phyloP scores from a whole-genome alignment of 805 yeast species.

The Candida endomychidarum region DNA sequence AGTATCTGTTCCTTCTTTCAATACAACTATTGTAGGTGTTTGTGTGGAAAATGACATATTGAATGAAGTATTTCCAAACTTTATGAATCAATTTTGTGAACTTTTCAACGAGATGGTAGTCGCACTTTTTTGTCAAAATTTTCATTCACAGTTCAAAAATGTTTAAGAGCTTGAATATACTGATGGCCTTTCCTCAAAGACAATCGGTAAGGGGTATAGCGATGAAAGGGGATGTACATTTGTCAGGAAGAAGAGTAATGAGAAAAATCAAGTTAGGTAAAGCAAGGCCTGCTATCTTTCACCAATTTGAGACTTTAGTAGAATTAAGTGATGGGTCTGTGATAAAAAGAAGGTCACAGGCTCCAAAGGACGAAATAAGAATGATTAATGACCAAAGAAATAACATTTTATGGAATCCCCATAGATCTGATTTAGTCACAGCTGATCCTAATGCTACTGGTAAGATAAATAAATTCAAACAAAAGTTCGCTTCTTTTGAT shows the following conservation, averaged over 20 bases:
- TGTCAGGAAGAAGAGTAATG: slow-evolving; percentile 56
- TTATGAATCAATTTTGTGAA: slow-evolving; percentile 1
- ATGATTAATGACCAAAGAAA: slow-evolving; percentile 88
- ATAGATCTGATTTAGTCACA: slow-evolving; percentile 71
- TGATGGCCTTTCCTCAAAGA: neutral
- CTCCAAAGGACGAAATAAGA: slow-evolving; percentile 82
- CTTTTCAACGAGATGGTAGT: slow-evolving; percentile 12
- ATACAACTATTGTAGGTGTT: slow-evolving; percentile 96
- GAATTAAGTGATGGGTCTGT: slow-evolving; percentile 96
- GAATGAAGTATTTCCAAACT: slow-evolving; percentile 4
- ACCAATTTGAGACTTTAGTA: slow-evolving; percentile 85
- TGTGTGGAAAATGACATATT: slow-evolving; percentile 86
- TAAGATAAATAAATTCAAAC: slow-evolving; percentile 70
- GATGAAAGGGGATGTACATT: slow-evolving; percentile 40
- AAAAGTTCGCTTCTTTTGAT: slow-evolving; percentile 52
- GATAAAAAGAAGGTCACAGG: slow-evolving; percentile 75
- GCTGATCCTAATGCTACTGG: slow-evolving; percentile 85
- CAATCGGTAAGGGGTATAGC: slow-evolving; percentile 17
- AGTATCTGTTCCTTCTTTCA: slow-evolving; percentile 96
- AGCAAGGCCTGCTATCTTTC: slow-evolving; percentile 90
- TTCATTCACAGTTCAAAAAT: slow-evolving; percentile 7
- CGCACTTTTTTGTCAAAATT: slow-evolving; percentile 12
- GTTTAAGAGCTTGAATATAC: slow-evolving; percentile 6
- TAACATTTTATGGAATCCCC: slow-evolving; percentile 84
- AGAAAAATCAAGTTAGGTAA: slow-evolving; percentile 74